Percentiles rank a stretch among this genome's conserved stretches.
Evolutionary conservation across 805 yeast species (phyloP).

Genomic region (Wickerhamiella occidentalis): DNA sequence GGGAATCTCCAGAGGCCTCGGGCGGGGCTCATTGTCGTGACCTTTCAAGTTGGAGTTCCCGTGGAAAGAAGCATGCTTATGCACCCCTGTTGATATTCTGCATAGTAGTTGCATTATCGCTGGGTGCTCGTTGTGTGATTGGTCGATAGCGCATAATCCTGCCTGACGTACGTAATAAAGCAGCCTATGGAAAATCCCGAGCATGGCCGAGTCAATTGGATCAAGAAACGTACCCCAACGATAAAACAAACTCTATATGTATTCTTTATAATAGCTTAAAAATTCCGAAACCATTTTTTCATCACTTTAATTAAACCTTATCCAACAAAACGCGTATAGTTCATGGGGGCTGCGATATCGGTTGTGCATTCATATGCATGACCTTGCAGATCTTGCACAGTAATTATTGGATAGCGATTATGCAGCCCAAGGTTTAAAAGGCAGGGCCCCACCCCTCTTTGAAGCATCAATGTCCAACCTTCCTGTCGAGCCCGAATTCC

Average conservation of each 20-base stretch:
- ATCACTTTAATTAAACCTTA: not conserved
- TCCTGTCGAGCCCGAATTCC: conserved; percentile 95
- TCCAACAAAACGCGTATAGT: not conserved
- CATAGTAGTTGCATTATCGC: not conserved
- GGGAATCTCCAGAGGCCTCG: not conserved
- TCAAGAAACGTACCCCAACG: not conserved
- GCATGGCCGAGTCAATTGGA: not conserved
- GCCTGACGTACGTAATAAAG: not conserved
- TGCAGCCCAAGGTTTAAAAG: conserved; percentile 4
- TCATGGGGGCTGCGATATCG: conserved; percentile 3
- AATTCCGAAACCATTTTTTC: not conserved
- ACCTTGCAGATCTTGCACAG: not conserved
- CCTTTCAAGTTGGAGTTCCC: not conserved
- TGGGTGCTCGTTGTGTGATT: not conserved
- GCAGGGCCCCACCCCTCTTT: not conserved
- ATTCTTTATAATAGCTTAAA: no score
- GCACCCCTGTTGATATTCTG: not conserved
- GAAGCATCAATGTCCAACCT: conserved; percentile 57
- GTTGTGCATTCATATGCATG: conserved; percentile 6
- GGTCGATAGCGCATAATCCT: not conserved
- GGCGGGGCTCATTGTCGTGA: not conserved
- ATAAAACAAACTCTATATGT: no score
- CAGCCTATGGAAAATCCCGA: not conserved
- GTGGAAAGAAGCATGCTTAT: conserved; percentile 1
- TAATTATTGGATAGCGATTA: conserved; percentile 13